Evolutionary conservation across 495 filamentous ascomycete species (phyloP).

Genomic region (Paragyromitra xinjiangensis): DNA sequence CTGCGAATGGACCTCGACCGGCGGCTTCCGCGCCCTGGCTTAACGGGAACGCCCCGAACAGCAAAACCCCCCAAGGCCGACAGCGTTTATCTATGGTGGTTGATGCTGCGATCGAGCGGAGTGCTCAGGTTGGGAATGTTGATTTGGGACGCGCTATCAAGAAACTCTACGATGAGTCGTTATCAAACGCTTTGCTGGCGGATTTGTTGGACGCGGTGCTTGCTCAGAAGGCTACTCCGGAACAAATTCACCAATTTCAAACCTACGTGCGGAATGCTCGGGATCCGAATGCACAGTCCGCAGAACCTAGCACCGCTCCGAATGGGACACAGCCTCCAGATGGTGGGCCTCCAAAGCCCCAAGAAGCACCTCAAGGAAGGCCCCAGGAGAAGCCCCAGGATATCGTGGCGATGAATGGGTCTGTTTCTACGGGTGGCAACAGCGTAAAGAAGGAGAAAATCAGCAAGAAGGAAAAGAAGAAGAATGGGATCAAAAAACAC

Average conservation of each 20-base stretch:
- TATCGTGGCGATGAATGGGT: conserved; percentile 38
- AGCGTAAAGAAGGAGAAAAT: conserved; percentile 48
- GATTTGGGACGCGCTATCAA: conserved; percentile 60
- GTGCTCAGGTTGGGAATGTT: conserved; percentile 58
- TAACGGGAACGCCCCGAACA: conserved; percentile 56
- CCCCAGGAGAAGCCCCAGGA: conserved; percentile 28
- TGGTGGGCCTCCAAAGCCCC: conserved; percentile 6
- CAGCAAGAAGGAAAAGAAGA: conserved; percentile 51
- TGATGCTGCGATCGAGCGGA: conserved; percentile 59
- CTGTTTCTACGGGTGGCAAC: conserved; percentile 42
- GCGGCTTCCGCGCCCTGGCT: conserved; percentile 48
- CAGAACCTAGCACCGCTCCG: conserved; percentile 33
- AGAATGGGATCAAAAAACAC: conserved; percentile 42
- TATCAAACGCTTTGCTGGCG: conserved; percentile 57
- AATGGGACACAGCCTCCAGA: conserved; percentile 47
- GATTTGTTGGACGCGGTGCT: conserved; percentile 61
- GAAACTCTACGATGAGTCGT: conserved; percentile 60
- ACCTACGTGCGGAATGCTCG: conserved; percentile 59
- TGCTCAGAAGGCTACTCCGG: conserved; percentile 59
- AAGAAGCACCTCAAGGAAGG: conserved; percentile 13
- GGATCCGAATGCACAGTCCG: conserved; percentile 55
- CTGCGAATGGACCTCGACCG: conserved; percentile 41
- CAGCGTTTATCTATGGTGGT: conserved; percentile 59
- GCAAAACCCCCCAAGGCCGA: conserved; percentile 58
- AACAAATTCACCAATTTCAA: conserved; percentile 60